Evolutionary conservation across 1,284 basidiomycete species (phyloP), one percentile per base, ranked within the genome.

Genomic region (Tilletia caries): DNA sequence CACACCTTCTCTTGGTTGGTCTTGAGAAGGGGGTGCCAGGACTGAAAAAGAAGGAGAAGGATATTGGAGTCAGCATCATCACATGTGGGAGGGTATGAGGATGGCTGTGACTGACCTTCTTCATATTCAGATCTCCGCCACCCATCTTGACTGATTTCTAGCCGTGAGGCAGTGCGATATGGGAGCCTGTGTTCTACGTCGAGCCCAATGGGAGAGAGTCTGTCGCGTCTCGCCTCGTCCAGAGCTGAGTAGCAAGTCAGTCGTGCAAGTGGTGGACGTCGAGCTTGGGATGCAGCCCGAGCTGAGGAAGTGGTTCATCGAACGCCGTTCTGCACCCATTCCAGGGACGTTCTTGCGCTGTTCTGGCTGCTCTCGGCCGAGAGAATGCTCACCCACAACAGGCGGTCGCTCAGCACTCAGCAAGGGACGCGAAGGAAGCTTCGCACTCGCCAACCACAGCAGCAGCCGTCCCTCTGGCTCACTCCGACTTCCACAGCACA

Each of bases 1-100:
- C 96, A 98, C 80, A 98, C 95, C 88, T 91, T 89, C 89, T 97
- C 93, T 90, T 98, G 95, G 86, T 97, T 96, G 84, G 92, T 93
- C 86, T 95, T 86, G 86, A 97, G 92, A 88, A 95, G 91, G 87
- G 93, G 93, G 85, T 97, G 94, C 94, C 95, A 97, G 76, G 92
- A 76, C 79, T 54, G 52, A 50, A 3, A 13, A 29, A 29, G 27
- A 29, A 23, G 25, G 2, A 41, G 37, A 15, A 41, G 37, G 1
- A 41, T 6, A 29, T 13, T 54, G n/a, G 46, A 54, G 29, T 25
- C 52, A 27, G 52, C 15, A 15, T 54, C 52, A 25, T 18, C 15
- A 25, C 52, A 33, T 15, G 37, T 6, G 10, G 37, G 10, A 41
- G 37, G 10, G 37, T 15, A 41, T 18, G 75, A 2, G 20, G 2